Evolutionary conservation across 495 filamentous ascomycete genomes (phyloP), one percentile per base, ranked within the genome.

Genomic region (Penicillium angulare): DNA sequence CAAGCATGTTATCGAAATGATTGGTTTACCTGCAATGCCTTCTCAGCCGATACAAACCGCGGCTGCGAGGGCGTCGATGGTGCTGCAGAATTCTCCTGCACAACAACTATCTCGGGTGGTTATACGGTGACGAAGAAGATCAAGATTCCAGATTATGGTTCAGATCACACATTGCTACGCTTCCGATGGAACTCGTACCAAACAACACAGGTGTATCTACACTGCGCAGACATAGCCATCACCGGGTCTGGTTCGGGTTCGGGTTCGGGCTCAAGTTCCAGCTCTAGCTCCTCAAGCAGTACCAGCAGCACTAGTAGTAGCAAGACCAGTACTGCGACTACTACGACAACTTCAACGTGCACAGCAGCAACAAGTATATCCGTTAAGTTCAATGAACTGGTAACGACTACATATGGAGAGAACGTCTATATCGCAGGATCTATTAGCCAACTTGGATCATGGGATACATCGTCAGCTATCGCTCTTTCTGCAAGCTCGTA

Each of bases 151-250:
- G 59, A 70, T 38, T 73, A 72, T 48, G 23, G 36, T 5, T 74
- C 70, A 0, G 55, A 68, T 15, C 79, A 82, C 60, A 82, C 79
- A 5, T 52, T 82, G 43, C 67, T 82, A 4, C 69, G 68, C 0
- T 78, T 78, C 59, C 72, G 76, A 50, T 82, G 79, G 78, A 82
- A 82, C 61, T 77, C 76, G 0, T 80, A 70, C 56, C 78, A 82
- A 65, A 82, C 79, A 0, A 63, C 67, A 1, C 79, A 82, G 71
- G 67, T 79, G 6, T 82, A 82, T 61, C 67, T 82, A 7, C 66
- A 63, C 13, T 82, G 79, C 55, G 79, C 79, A 2, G 79, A 81
- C 65, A 78, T 80, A 43, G 69, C 75, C 27, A 78, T 81, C 43
- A 21, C 34, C 0, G 55, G 50, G 8, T 49, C 39, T 0, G 49